phyloP scores from a whole-genome alignment of 2,329 filamentous ascomycete species.

The Stemphylium vesicarium region DNA sequence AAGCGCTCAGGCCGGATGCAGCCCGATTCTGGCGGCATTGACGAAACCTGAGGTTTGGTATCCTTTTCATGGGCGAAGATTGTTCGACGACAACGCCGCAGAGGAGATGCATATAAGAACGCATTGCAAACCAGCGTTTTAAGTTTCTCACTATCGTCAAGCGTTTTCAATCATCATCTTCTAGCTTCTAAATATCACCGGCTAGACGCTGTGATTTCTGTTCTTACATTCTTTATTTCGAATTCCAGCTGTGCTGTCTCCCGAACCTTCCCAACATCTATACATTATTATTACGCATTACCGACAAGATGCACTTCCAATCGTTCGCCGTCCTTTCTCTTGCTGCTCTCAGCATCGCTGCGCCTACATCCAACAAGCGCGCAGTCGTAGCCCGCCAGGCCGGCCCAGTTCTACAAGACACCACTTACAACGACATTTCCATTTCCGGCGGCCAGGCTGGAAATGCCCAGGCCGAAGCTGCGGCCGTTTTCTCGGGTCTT shows the following conservation, averaged over 20 bases:
- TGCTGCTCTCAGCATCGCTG: conserved; percentile 32
- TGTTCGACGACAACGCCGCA: background rate
- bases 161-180: conserved; percentile 19
- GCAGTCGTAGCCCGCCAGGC: conserved; percentile 27
- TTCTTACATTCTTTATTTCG: conserved; percentile 16
- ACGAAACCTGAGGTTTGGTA: conserved; percentile 11
- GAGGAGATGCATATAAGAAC: conserved; percentile 13
- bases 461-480: conserved; percentile 61
- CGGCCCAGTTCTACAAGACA: conserved; percentile 34
- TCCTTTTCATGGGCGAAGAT: background rate
- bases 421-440: conserved; percentile 53
- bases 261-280: conserved; percentile 5
- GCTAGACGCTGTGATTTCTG: conserved; percentile 40
- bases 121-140: conserved; percentile 13
- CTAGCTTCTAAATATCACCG: conserved; percentile 15
- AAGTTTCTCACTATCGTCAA: conserved; percentile 29
- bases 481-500: conserved; percentile 61
- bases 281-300: background rate
- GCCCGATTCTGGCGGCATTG: conserved; percentile 13
- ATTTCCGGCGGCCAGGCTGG: conserved; percentile 60
- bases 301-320: conserved; percentile 40
- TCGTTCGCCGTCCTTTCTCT: conserved; percentile 35
- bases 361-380: conserved; percentile 29
- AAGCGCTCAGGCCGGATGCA: conserved; percentile 5
- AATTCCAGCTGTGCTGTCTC: conserved; percentile 37